A percentile compares a stretch with the other conserved stretches of the same genome.
phyloP scores from a whole-genome alignment of 768 basidiomycete genomes.

The Leccinum disarticulatum region DNA sequence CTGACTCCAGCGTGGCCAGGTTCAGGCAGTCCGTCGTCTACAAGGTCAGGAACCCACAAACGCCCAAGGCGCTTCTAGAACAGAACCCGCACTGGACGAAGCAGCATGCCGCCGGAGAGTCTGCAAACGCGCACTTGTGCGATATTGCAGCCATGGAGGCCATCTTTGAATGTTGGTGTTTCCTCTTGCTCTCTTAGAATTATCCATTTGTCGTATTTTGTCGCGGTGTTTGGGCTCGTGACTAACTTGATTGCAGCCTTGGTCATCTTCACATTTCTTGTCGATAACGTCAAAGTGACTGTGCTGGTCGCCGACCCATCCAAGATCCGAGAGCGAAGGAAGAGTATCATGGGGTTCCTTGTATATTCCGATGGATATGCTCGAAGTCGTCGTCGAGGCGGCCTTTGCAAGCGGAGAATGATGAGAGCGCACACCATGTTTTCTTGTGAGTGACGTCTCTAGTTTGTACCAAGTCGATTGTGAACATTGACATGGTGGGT shows the following conservation, averaged over 20 bases:
- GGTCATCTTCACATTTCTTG: constrained; percentile 16
- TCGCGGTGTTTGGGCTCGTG: too few species aligned
- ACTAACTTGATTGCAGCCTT: constrained; percentile 11
- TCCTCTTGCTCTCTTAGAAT: neutral
- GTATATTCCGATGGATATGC: constrained; percentile 11
- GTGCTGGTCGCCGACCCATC: constrained; percentile 15
- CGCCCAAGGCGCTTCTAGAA: neutral
- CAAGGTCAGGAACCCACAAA: neutral
- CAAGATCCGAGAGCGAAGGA: neutral
- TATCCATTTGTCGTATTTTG: too few species aligned
- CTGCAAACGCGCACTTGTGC: neutral
- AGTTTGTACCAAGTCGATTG: neutral
- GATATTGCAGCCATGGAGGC: constrained; percentile 5
- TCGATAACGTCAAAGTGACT: constrained; percentile 7
- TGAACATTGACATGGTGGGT: neutral
- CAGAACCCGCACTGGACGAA: neutral
- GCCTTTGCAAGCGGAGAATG: neutral
- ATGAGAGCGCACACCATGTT: neutral
- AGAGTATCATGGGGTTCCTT: constrained; percentile 4
- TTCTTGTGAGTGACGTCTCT: neutral
- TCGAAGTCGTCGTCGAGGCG: constrained; percentile 1
- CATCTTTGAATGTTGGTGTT: constrained; percentile 13
- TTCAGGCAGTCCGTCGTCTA: neutral
- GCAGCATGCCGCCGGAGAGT: constrained; percentile 4
- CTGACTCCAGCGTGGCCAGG: neutral